Conservation (phyloP, 257 asterid species). For the Asclepias syriaca region DNA sequence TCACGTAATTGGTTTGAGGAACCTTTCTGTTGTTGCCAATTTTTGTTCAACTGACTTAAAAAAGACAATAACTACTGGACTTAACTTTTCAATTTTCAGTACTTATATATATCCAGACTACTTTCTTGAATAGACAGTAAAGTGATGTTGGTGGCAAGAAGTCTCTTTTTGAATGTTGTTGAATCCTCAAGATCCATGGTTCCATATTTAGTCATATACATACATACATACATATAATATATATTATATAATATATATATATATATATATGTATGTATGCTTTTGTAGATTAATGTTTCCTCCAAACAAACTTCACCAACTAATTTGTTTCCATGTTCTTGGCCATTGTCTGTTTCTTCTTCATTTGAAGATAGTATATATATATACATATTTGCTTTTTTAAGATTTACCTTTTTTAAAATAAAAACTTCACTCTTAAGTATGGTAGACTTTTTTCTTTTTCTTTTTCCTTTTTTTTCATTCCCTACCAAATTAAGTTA, state of each 20-base stretch:
- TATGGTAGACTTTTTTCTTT: neutral
- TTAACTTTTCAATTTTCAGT: neutral
- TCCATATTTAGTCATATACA: too few species aligned
- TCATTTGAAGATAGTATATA: neutral
- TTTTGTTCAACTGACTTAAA: neutral
- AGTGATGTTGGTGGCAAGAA: neutral
- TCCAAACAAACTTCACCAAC: conserved; percentile 19
- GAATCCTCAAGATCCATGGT: neutral
- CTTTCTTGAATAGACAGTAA: conserved; percentile 4
- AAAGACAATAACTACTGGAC: neutral
- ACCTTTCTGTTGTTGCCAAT: neutral
- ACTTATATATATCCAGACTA: neutral
- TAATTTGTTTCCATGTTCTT: conserved; percentile 13
- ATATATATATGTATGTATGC: neutral
- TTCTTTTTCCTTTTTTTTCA: conserved; percentile 1
- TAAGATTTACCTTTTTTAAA: neutral
- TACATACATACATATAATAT: neutral
- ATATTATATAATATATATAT: neutral
- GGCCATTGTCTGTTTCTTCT: conserved; percentile 1
- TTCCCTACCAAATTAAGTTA: conserved; percentile 5
- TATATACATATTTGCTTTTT: neutral
- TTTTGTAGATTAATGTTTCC: neutral
- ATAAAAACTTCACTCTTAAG: conserved; percentile 9
- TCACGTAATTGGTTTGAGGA: neutral
- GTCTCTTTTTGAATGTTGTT: neutral